A percentile compares a stretch with the other conserved stretches of the same genome.
phyloP scores from a whole-genome alignment of 2,329 filamentous ascomycete species.

The Thielaviopsis euricoi region DNA sequence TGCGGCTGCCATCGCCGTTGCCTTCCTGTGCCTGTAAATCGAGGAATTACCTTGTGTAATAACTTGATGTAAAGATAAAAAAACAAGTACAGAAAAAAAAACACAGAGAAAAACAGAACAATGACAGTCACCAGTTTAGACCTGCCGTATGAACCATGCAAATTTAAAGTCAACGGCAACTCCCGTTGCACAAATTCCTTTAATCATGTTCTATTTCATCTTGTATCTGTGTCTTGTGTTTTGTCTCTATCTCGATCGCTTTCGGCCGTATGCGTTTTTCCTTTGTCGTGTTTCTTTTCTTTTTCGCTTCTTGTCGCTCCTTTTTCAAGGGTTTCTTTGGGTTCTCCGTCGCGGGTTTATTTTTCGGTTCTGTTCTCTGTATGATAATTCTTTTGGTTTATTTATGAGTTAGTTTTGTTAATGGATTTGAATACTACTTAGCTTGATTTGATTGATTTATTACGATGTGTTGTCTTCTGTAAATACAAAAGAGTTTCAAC shows the following conservation, averaged over 20 bases:
- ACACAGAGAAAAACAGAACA: slow-evolving; percentile 1
- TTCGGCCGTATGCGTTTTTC: slow-evolving; percentile 4
- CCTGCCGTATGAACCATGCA: slow-evolving; percentile 4
- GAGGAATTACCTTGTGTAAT: not conserved
- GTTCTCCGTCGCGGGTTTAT: not conserved
- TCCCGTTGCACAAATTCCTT: no score
- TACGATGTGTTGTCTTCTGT: no score
- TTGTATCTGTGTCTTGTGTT: slow-evolving; percentile 3
- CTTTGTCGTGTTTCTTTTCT: slow-evolving; percentile 3
- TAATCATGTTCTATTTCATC: not conserved
- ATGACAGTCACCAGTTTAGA: not conserved
- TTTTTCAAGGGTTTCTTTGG: slow-evolving; percentile 1
- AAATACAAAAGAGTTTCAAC: no score
- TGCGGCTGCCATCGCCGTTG: slow-evolving; percentile 8
- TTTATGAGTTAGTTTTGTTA: not conserved
- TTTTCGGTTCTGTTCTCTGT: not conserved
- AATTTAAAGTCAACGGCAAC: not conserved
- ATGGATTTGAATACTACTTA: not conserved
- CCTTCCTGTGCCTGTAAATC: slow-evolving; percentile 11
- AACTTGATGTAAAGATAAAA: not conserved
- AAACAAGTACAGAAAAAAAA: slow-evolving; percentile 2
- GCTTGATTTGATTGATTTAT: no score
- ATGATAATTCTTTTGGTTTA: not conserved
- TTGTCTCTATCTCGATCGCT: not conserved
- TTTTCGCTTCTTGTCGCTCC: not conserved